Conservation (phyloP, 1,284 basidiomycete species). For the Boletus holoroseus region DNA sequence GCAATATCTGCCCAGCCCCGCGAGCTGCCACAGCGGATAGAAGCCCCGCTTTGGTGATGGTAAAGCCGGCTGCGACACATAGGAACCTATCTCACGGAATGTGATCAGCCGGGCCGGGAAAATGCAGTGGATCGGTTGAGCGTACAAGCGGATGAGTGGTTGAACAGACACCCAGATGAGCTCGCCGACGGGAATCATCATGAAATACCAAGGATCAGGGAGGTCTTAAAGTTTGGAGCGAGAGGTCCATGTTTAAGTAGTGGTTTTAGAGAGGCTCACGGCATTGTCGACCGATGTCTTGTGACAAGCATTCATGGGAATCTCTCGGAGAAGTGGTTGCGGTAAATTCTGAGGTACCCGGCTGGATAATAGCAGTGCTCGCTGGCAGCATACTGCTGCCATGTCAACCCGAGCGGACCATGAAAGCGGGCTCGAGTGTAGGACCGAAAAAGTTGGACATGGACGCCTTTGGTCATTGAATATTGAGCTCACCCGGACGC, state of each 20-base stretch:
- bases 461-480: neutral
- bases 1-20: conserved; percentile 54
- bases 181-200: conserved; percentile 33
- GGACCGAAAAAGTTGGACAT: neutral
- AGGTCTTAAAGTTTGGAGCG: neutral
- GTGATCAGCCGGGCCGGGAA: neutral
- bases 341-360: neutral
- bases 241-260: neutral
- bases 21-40: conserved; percentile 55
- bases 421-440: neutral
- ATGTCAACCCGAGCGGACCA: neutral
- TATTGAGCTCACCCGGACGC: neutral
- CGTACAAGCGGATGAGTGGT: conserved; percentile 57
- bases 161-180: conserved; percentile 56
- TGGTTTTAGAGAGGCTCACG: conserved; percentile 1
- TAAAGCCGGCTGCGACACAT: conserved; percentile 51
- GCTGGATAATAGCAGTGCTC: neutral
- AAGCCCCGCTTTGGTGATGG: conserved; percentile 55
- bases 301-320: conserved; percentile 2
- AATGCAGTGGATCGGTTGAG: neutral
- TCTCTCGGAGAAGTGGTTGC: neutral
- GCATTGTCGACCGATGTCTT: neutral
- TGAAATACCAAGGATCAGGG: neutral
- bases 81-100: conserved; percentile 39
- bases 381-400: neutral